phyloP scores from a whole-genome alignment of 2,329 filamentous ascomycete species.

The Pseudogymnoascus sp. region DNA sequence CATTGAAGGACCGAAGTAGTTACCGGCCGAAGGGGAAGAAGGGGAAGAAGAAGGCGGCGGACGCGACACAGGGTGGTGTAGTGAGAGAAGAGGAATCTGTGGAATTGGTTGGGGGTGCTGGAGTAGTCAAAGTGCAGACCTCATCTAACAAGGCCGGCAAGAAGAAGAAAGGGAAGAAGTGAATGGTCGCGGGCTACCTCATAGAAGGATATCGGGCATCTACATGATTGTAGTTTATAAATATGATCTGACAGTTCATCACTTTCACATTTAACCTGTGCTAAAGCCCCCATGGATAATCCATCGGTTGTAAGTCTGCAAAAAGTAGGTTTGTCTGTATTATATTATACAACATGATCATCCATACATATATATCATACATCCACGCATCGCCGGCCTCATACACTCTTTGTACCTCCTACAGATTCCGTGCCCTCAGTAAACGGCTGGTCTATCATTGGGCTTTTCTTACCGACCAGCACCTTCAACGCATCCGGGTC shows the following conservation, averaged over 20 bases:
- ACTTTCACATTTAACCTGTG: not conserved
- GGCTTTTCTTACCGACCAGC: conserved; percentile 31
- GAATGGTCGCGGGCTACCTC: not conserved
- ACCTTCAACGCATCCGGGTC: conserved; percentile 33
- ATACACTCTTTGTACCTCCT: not conserved
- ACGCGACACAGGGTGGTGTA: conserved; percentile 76
- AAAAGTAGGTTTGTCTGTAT: conserved; percentile 5
- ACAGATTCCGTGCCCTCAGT: conserved; percentile 16
- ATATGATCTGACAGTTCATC: not conserved
- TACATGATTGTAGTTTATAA: not conserved
- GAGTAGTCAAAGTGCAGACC: conserved; percentile 56
- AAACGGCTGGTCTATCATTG: conserved; percentile 30
- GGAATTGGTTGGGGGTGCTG: conserved; percentile 54
- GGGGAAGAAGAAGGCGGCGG: conserved; percentile 71
- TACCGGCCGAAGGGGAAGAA: conserved; percentile 90
- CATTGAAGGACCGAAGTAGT: conserved; percentile 76
- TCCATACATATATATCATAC: conserved; percentile 7
- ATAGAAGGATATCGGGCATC: not conserved
- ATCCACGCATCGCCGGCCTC: not conserved
- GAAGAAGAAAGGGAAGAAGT: conserved; percentile 45
- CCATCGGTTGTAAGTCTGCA: not conserved
- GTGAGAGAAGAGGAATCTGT: conserved; percentile 65
- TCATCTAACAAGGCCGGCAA: conserved; percentile 31
- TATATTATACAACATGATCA: conserved; percentile 6
- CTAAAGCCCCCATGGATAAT: not conserved